A percentile compares a stretch with the other conserved stretches of the same genome.
Evolutionary conservation across 2,329 filamentous ascomycete genomes (phyloP).

Genomic region (Phaeophleospora eucalypticola): DNA sequence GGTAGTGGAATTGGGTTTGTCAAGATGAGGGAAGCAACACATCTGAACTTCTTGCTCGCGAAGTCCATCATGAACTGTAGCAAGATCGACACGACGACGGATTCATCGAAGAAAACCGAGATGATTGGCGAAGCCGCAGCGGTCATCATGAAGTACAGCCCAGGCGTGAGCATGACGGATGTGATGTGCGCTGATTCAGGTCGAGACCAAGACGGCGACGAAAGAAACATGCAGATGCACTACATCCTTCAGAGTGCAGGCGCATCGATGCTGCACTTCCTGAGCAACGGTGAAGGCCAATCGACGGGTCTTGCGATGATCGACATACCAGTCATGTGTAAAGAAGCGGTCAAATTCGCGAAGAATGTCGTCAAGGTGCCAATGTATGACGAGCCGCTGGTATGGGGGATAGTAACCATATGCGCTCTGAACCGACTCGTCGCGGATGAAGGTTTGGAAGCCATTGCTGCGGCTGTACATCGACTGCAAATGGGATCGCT

Average conservation of each 20-base stretch:
- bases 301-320: slow-evolving; percentile 8
- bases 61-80: slow-evolving; percentile 6
- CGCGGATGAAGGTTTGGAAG: slow-evolving; percentile 7
- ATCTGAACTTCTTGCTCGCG: slow-evolving; percentile 9
- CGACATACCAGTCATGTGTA: slow-evolving; percentile 13
- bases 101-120: slow-evolving; percentile 1
- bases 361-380: slow-evolving; percentile 9
- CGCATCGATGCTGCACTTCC: slow-evolving; percentile 11
- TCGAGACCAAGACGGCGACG: slow-evolving; percentile 12
- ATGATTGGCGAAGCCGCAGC: slow-evolving; percentile 5
- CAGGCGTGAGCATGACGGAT: slow-evolving; percentile 2
- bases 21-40: slow-evolving; percentile 4
- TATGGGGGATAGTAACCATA: slow-evolving; percentile 16
- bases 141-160: slow-evolving; percentile 9
- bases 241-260: slow-evolving; percentile 15
- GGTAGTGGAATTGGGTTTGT: slow-evolving; percentile 9
- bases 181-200: neutral
- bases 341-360: slow-evolving; percentile 9
- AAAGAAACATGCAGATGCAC: slow-evolving; percentile 13
- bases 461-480: slow-evolving; percentile 1
- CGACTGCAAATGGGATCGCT: slow-evolving; percentile 7
- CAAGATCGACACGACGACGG: slow-evolving; percentile 5
- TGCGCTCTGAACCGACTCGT: slow-evolving; percentile 8
- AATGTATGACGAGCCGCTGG: slow-evolving; percentile 10
- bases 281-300: slow-evolving; percentile 5